Percentiles rank a stretch among this genome's conserved stretches.
phyloP scores from a whole-genome alignment of 805 yeast genomes.

The Kazachstania bromeliacearum region DNA sequence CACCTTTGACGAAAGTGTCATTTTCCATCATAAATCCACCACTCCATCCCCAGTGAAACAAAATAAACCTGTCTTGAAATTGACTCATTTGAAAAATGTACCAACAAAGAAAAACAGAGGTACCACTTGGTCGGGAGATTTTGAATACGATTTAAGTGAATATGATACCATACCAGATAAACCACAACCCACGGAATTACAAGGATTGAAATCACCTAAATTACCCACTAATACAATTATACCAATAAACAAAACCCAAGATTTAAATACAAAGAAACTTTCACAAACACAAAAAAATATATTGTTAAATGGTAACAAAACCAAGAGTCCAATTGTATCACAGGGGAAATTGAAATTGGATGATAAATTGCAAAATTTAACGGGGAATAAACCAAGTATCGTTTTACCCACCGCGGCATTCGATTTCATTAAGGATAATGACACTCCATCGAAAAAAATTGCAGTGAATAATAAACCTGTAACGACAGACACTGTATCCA shows the following conservation, averaged over 20 bases:
- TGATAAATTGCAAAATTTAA: too few species aligned
- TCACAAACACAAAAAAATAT: slow-evolving; percentile 12
- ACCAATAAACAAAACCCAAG: too few species aligned
- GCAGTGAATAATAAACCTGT: not conserved
- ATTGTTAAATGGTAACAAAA: slow-evolving; percentile 9
- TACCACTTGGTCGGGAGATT: slow-evolving; percentile 23
- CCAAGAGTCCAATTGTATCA: not conserved
- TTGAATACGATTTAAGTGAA: slow-evolving; percentile 23
- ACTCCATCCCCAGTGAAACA: slow-evolving; percentile 21
- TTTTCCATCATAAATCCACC: slow-evolving; percentile 10
- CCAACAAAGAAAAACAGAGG: slow-evolving; percentile 6
- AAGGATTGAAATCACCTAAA: too few species aligned
- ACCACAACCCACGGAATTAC: too few species aligned
- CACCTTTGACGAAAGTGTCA: slow-evolving; percentile 1
- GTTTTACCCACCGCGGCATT: slow-evolving; percentile 26
- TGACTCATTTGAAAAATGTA: not conserved
- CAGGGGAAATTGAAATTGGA: too few species aligned
- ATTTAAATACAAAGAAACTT: slow-evolving; percentile 2
- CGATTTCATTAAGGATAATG: slow-evolving; percentile 22
- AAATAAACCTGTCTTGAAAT: not conserved
- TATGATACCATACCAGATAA: slow-evolving; percentile 9
- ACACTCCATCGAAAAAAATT: slow-evolving; percentile 14
- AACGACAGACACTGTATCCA: not conserved
- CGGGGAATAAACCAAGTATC: slow-evolving; percentile 4
- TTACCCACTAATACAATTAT: too few species aligned